Percentiles rank a stretch among this genome's conserved stretches.
Evolutionary conservation across 495 filamentous ascomycete genomes (phyloP).

Genomic region (Annulohypoxylon moriforme): DNA sequence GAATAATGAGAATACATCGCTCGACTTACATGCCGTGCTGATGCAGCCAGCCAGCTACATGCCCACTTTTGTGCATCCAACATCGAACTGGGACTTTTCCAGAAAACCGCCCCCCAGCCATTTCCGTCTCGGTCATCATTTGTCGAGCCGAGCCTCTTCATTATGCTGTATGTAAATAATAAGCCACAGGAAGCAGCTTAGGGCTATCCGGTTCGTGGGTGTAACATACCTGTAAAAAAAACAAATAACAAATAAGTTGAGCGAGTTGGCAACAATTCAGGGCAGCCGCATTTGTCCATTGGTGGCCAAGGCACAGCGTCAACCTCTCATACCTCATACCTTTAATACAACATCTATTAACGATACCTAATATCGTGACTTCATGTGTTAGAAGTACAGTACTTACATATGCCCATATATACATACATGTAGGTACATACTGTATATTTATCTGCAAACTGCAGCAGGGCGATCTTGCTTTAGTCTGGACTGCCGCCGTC

Average conservation of each 20-base stretch:
- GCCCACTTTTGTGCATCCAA: slow-evolving; percentile 35
- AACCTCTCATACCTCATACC: slow-evolving; percentile 9
- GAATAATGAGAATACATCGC: slow-evolving; percentile 22
- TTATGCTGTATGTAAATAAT: not conserved
- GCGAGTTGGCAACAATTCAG: slow-evolving; percentile 7
- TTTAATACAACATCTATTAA: slow-evolving; percentile 5
- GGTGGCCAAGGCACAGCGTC: slow-evolving; percentile 8
- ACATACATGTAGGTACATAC: not conserved
- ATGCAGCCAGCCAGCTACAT: slow-evolving; percentile 27
- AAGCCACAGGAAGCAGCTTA: slow-evolving; percentile 10
- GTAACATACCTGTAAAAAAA: too few relatives aligned
- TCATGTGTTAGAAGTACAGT: not conserved
- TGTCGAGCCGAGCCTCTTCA: slow-evolving; percentile 14
- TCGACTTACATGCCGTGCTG: slow-evolving; percentile 30
- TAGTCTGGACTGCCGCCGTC: slow-evolving; percentile 22
- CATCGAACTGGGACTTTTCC: slow-evolving; percentile 42
- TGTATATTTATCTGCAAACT: slow-evolving; percentile 22
- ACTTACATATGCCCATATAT: not conserved
- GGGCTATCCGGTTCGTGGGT: slow-evolving; percentile 2
- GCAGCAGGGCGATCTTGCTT: slow-evolving; percentile 50
- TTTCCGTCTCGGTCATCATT: not conserved
- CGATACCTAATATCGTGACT: not conserved
- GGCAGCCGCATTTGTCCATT: slow-evolving; percentile 36
- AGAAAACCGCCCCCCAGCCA: slow-evolving; percentile 36
- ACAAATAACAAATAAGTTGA: too few relatives aligned